Percentiles rank a stretch among this genome's conserved stretches.
These are phyloP conservation scores for Tolypocladium nubicola DNA, from an alignment of 2,329 filamentous ascomycete genomes.

Conservation along the genomic window DNA sequence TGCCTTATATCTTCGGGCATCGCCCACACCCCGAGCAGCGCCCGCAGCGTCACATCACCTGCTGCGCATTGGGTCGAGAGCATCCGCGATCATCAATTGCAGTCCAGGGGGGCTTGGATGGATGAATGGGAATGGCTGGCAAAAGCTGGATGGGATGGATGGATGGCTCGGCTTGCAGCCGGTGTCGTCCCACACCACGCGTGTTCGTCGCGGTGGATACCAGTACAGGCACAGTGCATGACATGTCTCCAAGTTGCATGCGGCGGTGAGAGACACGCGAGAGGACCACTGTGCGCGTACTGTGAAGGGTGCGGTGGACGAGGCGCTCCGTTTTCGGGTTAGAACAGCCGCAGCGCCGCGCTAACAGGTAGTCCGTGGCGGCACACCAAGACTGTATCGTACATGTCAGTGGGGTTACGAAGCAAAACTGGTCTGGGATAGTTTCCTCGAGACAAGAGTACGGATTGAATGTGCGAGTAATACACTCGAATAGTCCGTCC, in stretches of 20 bases:
- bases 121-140: background rate
- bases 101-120: background rate
- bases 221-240: background rate
- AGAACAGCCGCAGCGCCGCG: background rate
- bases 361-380: background rate
- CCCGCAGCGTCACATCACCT: background rate
- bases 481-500: no score
- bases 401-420: background rate
- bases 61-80: background rate
- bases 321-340: background rate
- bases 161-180: background rate
- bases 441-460: background rate
- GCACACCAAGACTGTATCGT: background rate
- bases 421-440: background rate
- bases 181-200: background rate
- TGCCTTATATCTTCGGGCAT: background rate
- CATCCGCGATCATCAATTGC: background rate
- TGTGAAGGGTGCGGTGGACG: background rate
- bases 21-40: background rate
- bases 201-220: background rate
- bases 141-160: background rate
- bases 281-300: background rate
- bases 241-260: background rate
- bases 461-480: no score
- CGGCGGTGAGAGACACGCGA: background rate